Evolutionary conservation across 2,329 filamentous ascomycete species (phyloP).

Genomic region (Arthrobotrys megalospora): DNA sequence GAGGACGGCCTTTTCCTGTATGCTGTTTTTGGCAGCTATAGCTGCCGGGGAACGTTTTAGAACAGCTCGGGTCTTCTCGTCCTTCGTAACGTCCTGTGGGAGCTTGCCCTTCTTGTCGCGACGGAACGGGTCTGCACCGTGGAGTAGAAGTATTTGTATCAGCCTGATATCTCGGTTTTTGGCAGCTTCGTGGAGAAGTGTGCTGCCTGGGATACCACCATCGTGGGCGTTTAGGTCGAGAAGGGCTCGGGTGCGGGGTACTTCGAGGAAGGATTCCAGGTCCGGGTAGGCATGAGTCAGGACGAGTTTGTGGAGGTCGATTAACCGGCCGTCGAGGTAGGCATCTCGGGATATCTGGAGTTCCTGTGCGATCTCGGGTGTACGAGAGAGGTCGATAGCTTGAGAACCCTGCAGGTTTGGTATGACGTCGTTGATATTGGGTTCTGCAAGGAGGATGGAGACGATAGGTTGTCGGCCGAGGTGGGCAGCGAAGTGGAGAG

Average conservation of each 20-base stretch:
- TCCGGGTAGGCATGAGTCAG: slow-evolving; percentile 80
- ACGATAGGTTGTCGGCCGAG: slow-evolving; percentile 87
- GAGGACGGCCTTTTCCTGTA: slow-evolving; percentile 96
- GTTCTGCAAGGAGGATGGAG: slow-evolving; percentile 84
- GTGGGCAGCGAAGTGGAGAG: slow-evolving; percentile 87
- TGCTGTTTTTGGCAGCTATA: slow-evolving; percentile 91
- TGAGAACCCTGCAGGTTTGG: slow-evolving; percentile 87
- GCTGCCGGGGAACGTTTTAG: slow-evolving; percentile 95
- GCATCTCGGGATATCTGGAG: slow-evolving; percentile 90
- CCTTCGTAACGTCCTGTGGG: slow-evolving; percentile 95
- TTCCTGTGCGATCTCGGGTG: slow-evolving; percentile 94
- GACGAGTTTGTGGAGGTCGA: slow-evolving; percentile 86
- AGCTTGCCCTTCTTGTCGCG: slow-evolving; percentile 95
- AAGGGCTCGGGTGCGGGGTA: slow-evolving; percentile 85
- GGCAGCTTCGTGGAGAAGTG: slow-evolving; percentile 91
- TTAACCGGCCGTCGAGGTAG: slow-evolving; percentile 88
- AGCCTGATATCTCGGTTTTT: slow-evolving; percentile 87
- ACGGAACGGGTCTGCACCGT: slow-evolving; percentile 95
- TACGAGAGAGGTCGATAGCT: slow-evolving; percentile 89
- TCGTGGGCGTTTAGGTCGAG: slow-evolving; percentile 85
- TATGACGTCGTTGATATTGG: slow-evolving; percentile 88
- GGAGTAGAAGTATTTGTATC: slow-evolving; percentile 89
- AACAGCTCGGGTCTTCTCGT: slow-evolving; percentile 88
- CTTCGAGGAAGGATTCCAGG: slow-evolving; percentile 84
- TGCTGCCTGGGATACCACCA: slow-evolving; percentile 82